Evolutionary conservation across 2,329 filamentous ascomycete species (phyloP), one percentile per base, ranked within the genome.

Genomic region (Curvularia hawaiiensis): DNA sequence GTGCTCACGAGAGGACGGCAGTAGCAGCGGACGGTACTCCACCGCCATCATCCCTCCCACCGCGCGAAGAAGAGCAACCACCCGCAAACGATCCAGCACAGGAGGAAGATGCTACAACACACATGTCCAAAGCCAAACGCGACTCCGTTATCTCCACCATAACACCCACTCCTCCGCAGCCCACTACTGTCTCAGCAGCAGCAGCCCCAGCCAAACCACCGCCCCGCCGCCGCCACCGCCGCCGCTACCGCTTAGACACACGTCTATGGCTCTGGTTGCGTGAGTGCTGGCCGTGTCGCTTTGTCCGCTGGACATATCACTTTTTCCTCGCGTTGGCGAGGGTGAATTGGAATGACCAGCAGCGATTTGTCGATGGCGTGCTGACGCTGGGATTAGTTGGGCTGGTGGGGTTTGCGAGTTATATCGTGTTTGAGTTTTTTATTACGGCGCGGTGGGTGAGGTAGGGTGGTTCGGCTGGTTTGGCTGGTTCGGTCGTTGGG

Each of bases 271-370:
- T 48, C 2, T 56, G 20, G 33, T 47, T 52, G 3, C 10, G 40
- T 6, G 12, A 31, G n/a, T 70, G 65, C 66, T 69, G 65, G 67
- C 70, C 69, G 9, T 70, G 65, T 50, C 68, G 65, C 28, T 49
- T 50, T 1, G 48, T 52, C 28, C 52, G 50, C 22, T 66, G 62
- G 61, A 40, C 56, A n/a, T 53, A 54, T 16, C 39, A 58, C 2
- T 56, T 66, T 30, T 6, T 61, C 3, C 3, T 43, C 11, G 63
- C 61, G 6, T 18, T 71, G 10, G 26, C 45, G 12, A 63, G 57
- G 26, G 56, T 59, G 4, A 46, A 41, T 22, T 56, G 40, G 43
- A 59, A 59, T 9, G 51, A 60, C 12, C 30, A 40, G 8, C 52
- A 54, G 6, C 24, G 11, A 2, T 44, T 18, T 58, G 62, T 52